These are phyloP conservation scores for Dryadomyces quercivorus DNA, from an alignment of 2,329 filamentous ascomycete genomes.

Conservation along the genomic window DNA sequence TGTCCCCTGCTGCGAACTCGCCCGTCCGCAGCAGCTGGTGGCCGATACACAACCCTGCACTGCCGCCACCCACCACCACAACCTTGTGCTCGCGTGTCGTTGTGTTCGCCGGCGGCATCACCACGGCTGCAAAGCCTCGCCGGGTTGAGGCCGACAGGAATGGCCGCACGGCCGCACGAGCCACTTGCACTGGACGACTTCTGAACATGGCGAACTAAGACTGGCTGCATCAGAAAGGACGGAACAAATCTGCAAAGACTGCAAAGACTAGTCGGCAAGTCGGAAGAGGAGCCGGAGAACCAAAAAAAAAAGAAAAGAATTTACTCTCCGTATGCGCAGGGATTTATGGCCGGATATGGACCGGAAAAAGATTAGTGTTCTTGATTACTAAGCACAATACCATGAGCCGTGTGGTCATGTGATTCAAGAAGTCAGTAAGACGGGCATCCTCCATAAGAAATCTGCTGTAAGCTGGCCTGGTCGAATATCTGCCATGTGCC, in stretches of 20 bases:
- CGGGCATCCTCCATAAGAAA: not conserved
- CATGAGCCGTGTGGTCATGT: not conserved
- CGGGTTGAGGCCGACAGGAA: too few relatives aligned
- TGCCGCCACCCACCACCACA: conserved; percentile 31
- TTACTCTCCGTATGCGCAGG: too few relatives aligned
- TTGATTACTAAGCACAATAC: too few relatives aligned
- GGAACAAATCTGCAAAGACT: not conserved
- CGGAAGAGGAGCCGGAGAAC: not conserved
- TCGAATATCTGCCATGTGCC: conserved; percentile 10
- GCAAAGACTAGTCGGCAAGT: too few relatives aligned
- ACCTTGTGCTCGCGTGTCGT: conserved; percentile 5
- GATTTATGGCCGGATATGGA: too few relatives aligned
- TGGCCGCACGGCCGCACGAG: too few relatives aligned
- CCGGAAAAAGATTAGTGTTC: too few relatives aligned
- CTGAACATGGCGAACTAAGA: too few relatives aligned
- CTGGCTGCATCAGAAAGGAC: not conserved
- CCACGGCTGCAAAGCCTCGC: too few relatives aligned
- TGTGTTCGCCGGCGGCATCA: too few relatives aligned
- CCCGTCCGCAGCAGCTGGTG: conserved; percentile 54
- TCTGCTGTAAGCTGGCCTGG: conserved; percentile 10
- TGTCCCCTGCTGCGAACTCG: conserved; percentile 44
- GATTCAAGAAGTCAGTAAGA: not conserved
- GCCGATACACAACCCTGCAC: conserved; percentile 51
- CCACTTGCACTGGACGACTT: too few relatives aligned
- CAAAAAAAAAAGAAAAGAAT: not conserved